A percentile compares a stretch with the other conserved stretches of the same genome.
phyloP scores from a whole-genome alignment of 331 rosid species.

The Dryas integrifolia region DNA sequence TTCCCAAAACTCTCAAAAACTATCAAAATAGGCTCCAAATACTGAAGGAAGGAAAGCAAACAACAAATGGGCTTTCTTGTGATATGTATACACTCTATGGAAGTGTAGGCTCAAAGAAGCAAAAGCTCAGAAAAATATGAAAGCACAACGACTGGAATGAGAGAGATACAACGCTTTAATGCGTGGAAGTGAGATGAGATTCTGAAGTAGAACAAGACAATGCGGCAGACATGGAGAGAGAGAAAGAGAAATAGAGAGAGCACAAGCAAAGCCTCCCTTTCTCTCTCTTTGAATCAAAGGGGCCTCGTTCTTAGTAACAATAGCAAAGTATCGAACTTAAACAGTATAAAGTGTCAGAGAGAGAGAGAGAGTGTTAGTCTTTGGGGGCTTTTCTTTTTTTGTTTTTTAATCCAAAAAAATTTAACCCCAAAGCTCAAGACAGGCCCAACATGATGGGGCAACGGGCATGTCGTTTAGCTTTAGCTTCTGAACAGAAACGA shows the following conservation, averaged over 20 bases:
- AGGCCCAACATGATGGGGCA: constrained; percentile 56
- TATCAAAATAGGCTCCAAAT: constrained; percentile 10
- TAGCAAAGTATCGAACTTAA: constrained; percentile 80
- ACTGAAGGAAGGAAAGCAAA: constrained; percentile 27
- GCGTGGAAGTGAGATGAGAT: constrained; percentile 85
- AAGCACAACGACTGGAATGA: constrained; percentile 27
- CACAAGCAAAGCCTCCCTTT: constrained; percentile 36
- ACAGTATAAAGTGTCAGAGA: constrained; percentile 64
- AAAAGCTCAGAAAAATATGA: constrained; percentile 37
- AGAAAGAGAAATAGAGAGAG: constrained; percentile 33
- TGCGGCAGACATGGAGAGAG: constrained; percentile 51
- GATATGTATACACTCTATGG: constrained; percentile 32
- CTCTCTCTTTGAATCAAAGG: constrained; percentile 51
- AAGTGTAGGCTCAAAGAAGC: constrained; percentile 36
- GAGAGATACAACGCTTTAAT: constrained; percentile 49
- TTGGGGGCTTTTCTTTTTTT: constrained; percentile 25
- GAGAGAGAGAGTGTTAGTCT: not conserved
- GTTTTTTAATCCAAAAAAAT: constrained; percentile 2
- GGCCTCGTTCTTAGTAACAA: constrained; percentile 83
- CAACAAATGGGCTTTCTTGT: constrained; percentile 26
- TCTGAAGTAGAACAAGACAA: constrained; percentile 83
- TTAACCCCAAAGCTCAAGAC: constrained; percentile 50
- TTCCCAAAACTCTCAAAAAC: constrained; percentile 7
- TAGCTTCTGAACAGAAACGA: constrained; percentile 37
- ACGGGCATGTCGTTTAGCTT: constrained; percentile 77